phyloP scores from a whole-genome alignment of 23 red algal genomes.

The Gracilaria gracilis region DNA sequence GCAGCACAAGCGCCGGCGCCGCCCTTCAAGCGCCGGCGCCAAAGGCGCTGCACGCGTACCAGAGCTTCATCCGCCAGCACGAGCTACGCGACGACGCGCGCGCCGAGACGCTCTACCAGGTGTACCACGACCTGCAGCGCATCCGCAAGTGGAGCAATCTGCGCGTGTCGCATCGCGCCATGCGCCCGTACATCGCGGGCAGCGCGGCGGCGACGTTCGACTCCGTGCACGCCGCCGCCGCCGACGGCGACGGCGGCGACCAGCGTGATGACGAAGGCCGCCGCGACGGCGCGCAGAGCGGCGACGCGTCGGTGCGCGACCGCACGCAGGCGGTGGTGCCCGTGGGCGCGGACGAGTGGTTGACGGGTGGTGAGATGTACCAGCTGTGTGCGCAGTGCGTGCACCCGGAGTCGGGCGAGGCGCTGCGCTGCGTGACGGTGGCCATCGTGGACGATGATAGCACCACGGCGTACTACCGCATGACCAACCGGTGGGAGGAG shows the following conservation, averaged over 20 bases:
- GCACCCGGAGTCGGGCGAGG: slow-evolving; percentile 40
- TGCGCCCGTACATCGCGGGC: slow-evolving; percentile 55
- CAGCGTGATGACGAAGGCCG: too few species aligned
- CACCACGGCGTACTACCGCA: slow-evolving; percentile 89
- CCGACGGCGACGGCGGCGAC: too few species aligned
- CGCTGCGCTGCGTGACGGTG: slow-evolving; percentile 59
- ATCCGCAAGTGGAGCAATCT: slow-evolving; percentile 76
- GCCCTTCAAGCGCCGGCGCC: too few species aligned
- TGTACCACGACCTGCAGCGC: slow-evolving; percentile 68
- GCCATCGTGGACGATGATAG: slow-evolving; percentile 83
- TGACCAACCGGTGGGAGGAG: slow-evolving; percentile 50
- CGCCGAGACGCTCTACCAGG: slow-evolving; percentile 70
- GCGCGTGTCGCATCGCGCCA: slow-evolving; percentile 14
- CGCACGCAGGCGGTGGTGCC: slow-evolving; percentile 67
- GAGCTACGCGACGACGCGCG: slow-evolving; percentile 27
- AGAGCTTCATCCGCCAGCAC: slow-evolving; percentile 5
- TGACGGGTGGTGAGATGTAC: slow-evolving; percentile 26
- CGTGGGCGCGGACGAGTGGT: slow-evolving; percentile 15
- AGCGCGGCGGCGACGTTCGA: slow-evolving; percentile 48
- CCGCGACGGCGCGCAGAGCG: too few species aligned
- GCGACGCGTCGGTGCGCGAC: too few species aligned
- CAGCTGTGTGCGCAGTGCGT: slow-evolving; percentile 34
- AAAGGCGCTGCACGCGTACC: slow-evolving; percentile 1
- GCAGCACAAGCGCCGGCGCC: too few species aligned
- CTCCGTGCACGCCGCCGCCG: slow-evolving; percentile 30